These are phyloP conservation scores for Colletotrichum coccodes DNA, from an alignment of 2,329 filamentous ascomycete species.

Conservation along the genomic window DNA sequence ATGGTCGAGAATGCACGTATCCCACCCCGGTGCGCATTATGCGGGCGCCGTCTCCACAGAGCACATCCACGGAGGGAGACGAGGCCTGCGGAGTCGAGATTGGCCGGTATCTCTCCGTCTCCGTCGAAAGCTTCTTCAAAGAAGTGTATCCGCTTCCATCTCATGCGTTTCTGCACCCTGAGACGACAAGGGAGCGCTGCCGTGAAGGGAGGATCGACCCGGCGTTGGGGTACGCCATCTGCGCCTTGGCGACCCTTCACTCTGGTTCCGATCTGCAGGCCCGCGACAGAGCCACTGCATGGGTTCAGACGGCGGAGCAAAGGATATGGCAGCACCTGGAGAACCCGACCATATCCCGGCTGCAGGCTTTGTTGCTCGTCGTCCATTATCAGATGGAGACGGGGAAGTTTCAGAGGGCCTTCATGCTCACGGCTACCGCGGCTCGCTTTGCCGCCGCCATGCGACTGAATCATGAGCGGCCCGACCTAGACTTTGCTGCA, in stretches of 20 bases:
- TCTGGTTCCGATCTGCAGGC: conserved; percentile 35
- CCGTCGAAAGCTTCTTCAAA: conserved; percentile 39
- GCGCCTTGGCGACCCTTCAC: conserved; percentile 44
- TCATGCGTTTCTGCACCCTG: conserved; percentile 46
- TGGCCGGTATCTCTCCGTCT: conserved; percentile 33
- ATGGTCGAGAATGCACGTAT: conserved; percentile 34
- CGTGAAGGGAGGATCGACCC: conserved; percentile 42
- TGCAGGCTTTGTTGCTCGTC: conserved; percentile 55
- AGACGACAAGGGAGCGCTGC: conserved; percentile 44
- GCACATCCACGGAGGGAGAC: conserved; percentile 19
- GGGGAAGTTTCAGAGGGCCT: conserved; percentile 54
- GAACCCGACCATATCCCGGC: conserved; percentile 38
- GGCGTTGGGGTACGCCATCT: conserved; percentile 44
- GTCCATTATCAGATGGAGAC: conserved; percentile 56
- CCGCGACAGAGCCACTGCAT: conserved; percentile 36
- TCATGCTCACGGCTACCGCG: conserved; percentile 48
- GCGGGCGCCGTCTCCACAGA: neutral
- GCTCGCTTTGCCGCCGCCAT: conserved; percentile 49
- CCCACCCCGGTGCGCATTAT: conserved; percentile 22
- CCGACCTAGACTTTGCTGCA: conserved; percentile 43
- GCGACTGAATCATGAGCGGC: conserved; percentile 51
- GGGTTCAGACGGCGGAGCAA: conserved; percentile 45
- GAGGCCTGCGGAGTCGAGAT: neutral
- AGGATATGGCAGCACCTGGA: conserved; percentile 44
- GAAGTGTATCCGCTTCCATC: conserved; percentile 40